Evolutionary conservation across 345 rosid genomes (phyloP), one percentile per base, ranked within the genome.

Genomic region (Syzygium grande): DNA sequence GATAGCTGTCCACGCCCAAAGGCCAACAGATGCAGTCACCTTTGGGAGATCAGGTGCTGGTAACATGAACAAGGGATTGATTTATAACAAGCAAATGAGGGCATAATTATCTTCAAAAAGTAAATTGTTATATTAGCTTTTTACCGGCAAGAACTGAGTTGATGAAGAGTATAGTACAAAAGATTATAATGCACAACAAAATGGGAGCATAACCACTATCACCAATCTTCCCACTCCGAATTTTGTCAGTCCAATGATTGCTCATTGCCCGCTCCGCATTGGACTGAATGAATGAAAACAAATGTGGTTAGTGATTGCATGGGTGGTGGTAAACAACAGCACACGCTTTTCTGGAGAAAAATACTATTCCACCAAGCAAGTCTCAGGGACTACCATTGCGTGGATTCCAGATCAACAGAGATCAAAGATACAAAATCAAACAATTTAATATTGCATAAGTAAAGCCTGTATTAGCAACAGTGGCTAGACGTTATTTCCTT

Each of bases 21-120:
- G 91, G 86, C 97, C 99, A 92, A 93, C 91, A 93, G 87, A 89
- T 88, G 99, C 98, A 90, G 99, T 96, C 85, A 96, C 91, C 92
- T 92, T 96, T 53, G 99, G 92, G 91, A 98, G 94, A 92, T 89
- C 91, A 59, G 97, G 91, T 90, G 97, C 99, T 98, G 89, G 51
- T 87, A 91, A 51, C 51, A 89, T 87, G 61, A 88, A 85, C 53
- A 88, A 93, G 68, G 63, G 84, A 73, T 78, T 84, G 78, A 88
- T 80, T 84, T 58, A 91, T 86, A 85, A 88, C 46, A n/a, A 79
- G 86, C 38, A 68, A 53, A 73, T 51, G 10, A 73, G 83, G 13
- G 80, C 49, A 34, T 30, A 65, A 30, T 34, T 9, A 34, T 73
- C 80, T 73, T 3, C 25, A 73, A 73, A 73, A 73, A 9, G 14